Base-by-base conservation (phyloP, 2,329 filamentous ascomycete genomes). In the Fusarium domesticum region DNA sequence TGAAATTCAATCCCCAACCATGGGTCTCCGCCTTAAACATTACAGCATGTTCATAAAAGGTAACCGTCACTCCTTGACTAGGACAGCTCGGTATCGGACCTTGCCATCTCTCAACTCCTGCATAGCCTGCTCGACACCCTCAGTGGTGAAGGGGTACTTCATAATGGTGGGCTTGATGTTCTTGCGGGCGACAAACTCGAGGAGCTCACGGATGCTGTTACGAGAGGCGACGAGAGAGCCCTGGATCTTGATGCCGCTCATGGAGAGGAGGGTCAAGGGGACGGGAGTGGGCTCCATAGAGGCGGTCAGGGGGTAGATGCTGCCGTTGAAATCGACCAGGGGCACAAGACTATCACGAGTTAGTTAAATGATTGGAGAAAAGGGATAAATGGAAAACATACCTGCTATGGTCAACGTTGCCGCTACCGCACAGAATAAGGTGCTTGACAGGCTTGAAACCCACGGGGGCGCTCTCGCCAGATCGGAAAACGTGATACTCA, bases 41-140 rank as follows among this genome's bases (percentile, higher is more conserved):
- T 6, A 23, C 10, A 23, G 20, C 20, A 23, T 23, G 10, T 23
- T 33, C 14, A 6, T 33, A 12, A 6, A 33, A 14, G 20, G 1
- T 2, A 7, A 4, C 6, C 44, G 17, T 38, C 50, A 55, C 45
- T 55, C 42, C 45, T 40, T 53, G 2, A 66, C 53, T 3, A 70
- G 52, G 10, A 61, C 58, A 12, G 51, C 58, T 25, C 58, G 45
- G 38, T 61, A 61, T 25, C 55, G 41, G 11, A 70, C 51, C 28
- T 66, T 54, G 3, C 67, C 66, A 6, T 64, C 47, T 19, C 63
- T 60, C 18, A 70, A 39, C 41, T 60, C 66, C 1, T 63, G 54
- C 42, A 70, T 61, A 4, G 67, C 66, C 23, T 64, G 58, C 17
- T 51, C 44, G 18, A 70, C 63, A 6, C 67, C 66, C 14, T 57